phyloP scores from a whole-genome alignment of 2,329 filamentous ascomycete species.

The Ilyonectria sp. region DNA sequence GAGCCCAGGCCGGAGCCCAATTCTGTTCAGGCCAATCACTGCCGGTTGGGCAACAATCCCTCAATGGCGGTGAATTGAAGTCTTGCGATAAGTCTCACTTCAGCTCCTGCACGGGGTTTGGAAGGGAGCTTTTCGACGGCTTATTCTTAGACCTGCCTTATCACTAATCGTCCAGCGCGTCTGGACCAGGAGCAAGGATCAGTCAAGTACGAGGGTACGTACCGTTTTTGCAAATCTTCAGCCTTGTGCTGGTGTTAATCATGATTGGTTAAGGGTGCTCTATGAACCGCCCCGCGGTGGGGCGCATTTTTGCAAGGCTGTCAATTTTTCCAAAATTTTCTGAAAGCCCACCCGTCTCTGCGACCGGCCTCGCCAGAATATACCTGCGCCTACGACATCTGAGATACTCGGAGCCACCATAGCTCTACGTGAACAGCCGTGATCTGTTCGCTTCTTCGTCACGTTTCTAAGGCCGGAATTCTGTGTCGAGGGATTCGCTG shows the following conservation, averaged over 20 bases:
- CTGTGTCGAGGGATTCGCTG: not conserved
- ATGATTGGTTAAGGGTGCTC: slow-evolving; percentile 20
- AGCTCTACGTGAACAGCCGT: slow-evolving; percentile 28
- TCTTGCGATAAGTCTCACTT: not conserved
- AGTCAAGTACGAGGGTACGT: not conserved
- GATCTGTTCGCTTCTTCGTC: not conserved
- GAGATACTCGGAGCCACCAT: slow-evolving; percentile 37
- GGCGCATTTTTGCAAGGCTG: slow-evolving; percentile 44
- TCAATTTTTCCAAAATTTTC: slow-evolving; percentile 46
- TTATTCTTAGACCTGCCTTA: not conserved
- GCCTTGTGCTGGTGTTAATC: slow-evolving; percentile 33
- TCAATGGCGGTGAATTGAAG: not conserved
- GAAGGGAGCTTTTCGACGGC: too few relatives aligned
- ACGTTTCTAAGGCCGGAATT: not conserved
- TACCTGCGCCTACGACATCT: slow-evolving; percentile 19
- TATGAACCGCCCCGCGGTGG: slow-evolving; percentile 44
- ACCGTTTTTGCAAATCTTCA: slow-evolving; percentile 22
- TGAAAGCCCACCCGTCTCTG: slow-evolving; percentile 37
- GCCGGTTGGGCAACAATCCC: not conserved
- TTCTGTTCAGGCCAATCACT: not conserved
- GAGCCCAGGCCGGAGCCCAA: not conserved
- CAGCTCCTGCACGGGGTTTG: not conserved
- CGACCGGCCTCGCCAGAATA: slow-evolving; percentile 21
- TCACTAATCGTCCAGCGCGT: not conserved
- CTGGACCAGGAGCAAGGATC: not conserved